Conservation (phyloP, 257 asterid species). For the Thymus quinquecostatus region DNA sequence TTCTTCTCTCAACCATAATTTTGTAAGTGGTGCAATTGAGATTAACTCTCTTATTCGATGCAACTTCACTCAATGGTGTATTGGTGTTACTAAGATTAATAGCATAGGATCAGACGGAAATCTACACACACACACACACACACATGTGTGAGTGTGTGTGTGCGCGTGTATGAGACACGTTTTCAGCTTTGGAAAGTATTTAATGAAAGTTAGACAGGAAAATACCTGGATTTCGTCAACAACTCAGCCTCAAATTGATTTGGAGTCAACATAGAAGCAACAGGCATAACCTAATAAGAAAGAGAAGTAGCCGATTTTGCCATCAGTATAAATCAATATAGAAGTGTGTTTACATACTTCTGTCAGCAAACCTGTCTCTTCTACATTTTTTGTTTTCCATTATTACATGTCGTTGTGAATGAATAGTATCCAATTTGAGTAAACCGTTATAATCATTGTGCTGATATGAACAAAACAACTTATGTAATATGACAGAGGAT, state of each 20-base stretch:
- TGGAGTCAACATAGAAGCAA: conserved; percentile 97
- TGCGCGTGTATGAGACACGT: neutral
- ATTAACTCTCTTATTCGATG: neutral
- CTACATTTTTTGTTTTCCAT: neutral
- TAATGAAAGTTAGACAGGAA: conserved; percentile 26
- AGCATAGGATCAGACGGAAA: conserved; percentile 11
- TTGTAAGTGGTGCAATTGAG: neutral
- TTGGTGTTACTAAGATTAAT: conserved; percentile 9
- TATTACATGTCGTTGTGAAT: neutral
- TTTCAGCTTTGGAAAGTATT: conserved; percentile 11
- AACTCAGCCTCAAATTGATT: conserved; percentile 98
- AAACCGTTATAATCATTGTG: neutral
- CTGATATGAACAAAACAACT: neutral
- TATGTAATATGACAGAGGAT: neutral
- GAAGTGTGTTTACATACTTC: conserved; percentile 20
- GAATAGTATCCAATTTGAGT: conserved; percentile 9
- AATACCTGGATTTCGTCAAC: conserved; percentile 79
- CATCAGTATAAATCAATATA: conserved; percentile 28
- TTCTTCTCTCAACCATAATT: conserved; percentile 4
- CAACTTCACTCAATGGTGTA: conserved; percentile 7
- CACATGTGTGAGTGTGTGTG: neutral
- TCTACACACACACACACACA: neutral
- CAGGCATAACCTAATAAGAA: conserved; percentile 80
- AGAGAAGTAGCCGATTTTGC: conserved; percentile 30
- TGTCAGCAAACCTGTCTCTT: neutral